Conservation (phyloP, 2,329 filamentous ascomycete genomes). For the Aspergillus persii region DNA sequence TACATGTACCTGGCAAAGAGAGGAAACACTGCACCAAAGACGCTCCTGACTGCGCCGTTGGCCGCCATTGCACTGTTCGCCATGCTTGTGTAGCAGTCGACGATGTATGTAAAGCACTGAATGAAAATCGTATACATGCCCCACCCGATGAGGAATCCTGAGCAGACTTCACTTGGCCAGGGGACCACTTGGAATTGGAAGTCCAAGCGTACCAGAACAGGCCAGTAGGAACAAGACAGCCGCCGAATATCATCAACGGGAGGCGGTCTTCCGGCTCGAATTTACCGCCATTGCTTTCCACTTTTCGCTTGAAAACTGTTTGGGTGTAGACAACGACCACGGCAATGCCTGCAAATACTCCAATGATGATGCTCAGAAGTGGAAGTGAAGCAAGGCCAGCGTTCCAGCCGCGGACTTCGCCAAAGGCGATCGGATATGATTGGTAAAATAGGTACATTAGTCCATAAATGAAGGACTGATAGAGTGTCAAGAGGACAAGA, state of each 20-base stretch:
- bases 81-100: conserved; percentile 46
- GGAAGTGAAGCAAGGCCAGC: neutral
- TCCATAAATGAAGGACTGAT: conserved; percentile 1
- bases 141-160: conserved; percentile 51
- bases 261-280: conserved; percentile 19
- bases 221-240: conserved; percentile 19
- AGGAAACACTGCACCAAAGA: no score
- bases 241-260: conserved; percentile 17
- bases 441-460: neutral
- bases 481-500: neutral
- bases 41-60: neutral
- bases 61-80: conserved; percentile 8
- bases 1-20: no score
- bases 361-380: neutral
- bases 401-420: neutral
- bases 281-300: neutral
- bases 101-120: conserved; percentile 53
- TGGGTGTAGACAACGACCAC: neutral
- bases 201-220: conserved; percentile 29
- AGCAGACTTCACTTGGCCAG: conserved; percentile 12
- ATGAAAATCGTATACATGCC: conserved; percentile 55
- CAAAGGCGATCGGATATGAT: neutral
- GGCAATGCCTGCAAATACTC: neutral
- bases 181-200: conserved; percentile 2
- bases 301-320: neutral